Percentiles rank a stretch among this genome's conserved stretches.
phyloP scores from a whole-genome alignment of 1,284 basidiomycete species.

The Cystobasidiaceae sp. region DNA sequence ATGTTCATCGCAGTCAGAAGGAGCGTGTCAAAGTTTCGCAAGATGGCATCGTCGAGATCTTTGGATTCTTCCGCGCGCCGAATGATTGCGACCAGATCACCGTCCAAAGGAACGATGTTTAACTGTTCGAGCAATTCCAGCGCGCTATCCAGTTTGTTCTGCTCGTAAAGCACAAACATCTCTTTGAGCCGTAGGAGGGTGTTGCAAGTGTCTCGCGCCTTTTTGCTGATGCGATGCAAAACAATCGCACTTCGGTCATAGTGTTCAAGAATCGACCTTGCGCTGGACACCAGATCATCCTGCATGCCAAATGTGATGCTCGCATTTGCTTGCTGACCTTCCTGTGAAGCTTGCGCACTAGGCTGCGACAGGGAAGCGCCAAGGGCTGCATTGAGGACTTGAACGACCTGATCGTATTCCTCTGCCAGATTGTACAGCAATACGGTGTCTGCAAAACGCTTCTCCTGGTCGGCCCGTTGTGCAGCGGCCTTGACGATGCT shows the following conservation, averaged over 20 bases:
- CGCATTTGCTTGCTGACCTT: constrained; percentile 32
- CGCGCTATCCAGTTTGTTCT: constrained; percentile 38
- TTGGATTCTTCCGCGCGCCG: constrained; percentile 85
- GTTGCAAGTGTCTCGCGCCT: constrained; percentile 59
- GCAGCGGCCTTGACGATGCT: constrained; percentile 79
- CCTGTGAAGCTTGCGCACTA: constrained; percentile 32
- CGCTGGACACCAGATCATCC: constrained; percentile 67
- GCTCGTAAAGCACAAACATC: constrained; percentile 69
- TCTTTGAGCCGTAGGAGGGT: constrained; percentile 74
- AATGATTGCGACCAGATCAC: constrained; percentile 79
- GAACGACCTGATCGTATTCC: constrained; percentile 81
- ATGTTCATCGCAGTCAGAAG: constrained; percentile 92
- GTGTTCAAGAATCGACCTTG: constrained; percentile 73
- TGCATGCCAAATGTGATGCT: constrained; percentile 61
- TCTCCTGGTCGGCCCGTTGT: constrained; percentile 61
- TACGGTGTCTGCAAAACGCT: constrained; percentile 80
- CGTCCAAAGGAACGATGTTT: constrained; percentile 80
- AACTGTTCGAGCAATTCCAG: constrained; percentile 75
- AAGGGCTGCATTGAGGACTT: constrained; percentile 79
- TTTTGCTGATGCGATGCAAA: constrained; percentile 68
- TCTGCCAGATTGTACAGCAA: constrained; percentile 93
- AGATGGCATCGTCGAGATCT: constrained; percentile 75
- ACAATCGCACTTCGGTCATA: constrained; percentile 76
- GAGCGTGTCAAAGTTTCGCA: constrained; percentile 82
- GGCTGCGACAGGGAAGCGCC: constrained; percentile 75